These are phyloP conservation scores for Rhodotorula diobovata DNA, from an alignment of 768 basidiomycete species.

Conservation along the genomic window DNA sequence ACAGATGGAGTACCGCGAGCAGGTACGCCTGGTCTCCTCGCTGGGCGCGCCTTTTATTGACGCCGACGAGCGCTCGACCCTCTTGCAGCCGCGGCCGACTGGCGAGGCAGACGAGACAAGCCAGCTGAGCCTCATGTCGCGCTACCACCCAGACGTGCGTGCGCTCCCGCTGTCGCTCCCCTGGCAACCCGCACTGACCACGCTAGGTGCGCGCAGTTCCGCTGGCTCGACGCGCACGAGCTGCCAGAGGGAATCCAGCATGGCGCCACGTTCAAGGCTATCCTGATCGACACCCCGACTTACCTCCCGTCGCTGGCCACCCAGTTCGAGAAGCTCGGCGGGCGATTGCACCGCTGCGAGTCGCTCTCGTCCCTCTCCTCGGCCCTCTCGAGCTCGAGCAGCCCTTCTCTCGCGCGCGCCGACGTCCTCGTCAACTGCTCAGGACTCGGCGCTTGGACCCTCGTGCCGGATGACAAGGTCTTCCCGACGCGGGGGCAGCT, in stretches of 20 bases:
- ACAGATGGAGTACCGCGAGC: constrained; percentile 30
- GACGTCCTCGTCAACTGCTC: constrained; percentile 66
- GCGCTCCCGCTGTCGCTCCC: not conserved
- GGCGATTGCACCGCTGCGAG: constrained; percentile 57
- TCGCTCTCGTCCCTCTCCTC: constrained; percentile 2
- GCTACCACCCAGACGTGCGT: constrained; percentile 24
- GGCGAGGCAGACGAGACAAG: not conserved
- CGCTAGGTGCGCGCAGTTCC: constrained; percentile 44
- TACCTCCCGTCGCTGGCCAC: constrained; percentile 64
- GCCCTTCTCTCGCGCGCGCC: constrained; percentile 35
- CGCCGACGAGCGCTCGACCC: not conserved
- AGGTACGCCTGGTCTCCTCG: not conserved
- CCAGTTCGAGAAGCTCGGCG: constrained; percentile 62
- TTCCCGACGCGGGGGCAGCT: constrained; percentile 51
- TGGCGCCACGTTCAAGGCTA: constrained; percentile 62
- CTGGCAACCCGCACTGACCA: not conserved
- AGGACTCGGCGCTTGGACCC: constrained; percentile 59
- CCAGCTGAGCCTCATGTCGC: constrained; percentile 19
- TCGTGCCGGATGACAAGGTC: constrained; percentile 55
- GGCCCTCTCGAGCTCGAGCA: not conserved
- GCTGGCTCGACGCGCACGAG: constrained; percentile 50
- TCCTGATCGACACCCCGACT: constrained; percentile 62
- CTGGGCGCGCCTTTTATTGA: not conserved
- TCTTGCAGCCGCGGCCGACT: not conserved
- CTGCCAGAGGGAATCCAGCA: constrained; percentile 51